Percentiles rank a stretch among this genome's conserved stretches.
phyloP scores from a whole-genome alignment of 768 basidiomycete genomes.

The Suillus ampliporus region DNA sequence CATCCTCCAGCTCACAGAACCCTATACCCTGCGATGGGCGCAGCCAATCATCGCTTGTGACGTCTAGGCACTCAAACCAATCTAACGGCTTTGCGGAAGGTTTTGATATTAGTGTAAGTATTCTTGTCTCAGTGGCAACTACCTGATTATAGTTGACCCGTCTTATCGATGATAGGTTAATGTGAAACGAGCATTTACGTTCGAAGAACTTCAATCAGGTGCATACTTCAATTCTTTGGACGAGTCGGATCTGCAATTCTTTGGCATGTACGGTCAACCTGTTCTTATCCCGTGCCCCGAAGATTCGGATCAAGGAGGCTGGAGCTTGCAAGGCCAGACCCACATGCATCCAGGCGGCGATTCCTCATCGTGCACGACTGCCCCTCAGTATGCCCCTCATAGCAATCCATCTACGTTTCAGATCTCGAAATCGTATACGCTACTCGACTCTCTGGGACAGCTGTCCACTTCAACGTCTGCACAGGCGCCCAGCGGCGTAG shows the following conservation, averaged over 20 bases:
- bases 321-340: slow-evolving; percentile 16
- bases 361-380: slow-evolving; percentile 4
- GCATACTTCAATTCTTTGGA: slow-evolving; percentile 35
- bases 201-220: slow-evolving; percentile 41
- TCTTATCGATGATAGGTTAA: slow-evolving; percentile 28
- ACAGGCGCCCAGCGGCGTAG: background rate
- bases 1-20: background rate
- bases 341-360: slow-evolving; percentile 10
- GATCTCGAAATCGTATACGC: slow-evolving; percentile 34
- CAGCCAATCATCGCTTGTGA: background rate
- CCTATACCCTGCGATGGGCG: background rate
- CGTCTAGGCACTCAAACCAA: slow-evolving; percentile 7
- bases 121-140: background rate
- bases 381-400: slow-evolving; percentile 12
- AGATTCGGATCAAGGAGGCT: slow-evolving; percentile 25
- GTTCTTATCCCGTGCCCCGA: slow-evolving; percentile 35
- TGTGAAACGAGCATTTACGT: slow-evolving; percentile 37
- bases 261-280: slow-evolving; percentile 37
- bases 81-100: slow-evolving; percentile 20
- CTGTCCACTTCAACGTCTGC: background rate
- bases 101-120: slow-evolving; percentile 31
- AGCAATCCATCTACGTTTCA: slow-evolving; percentile 12
- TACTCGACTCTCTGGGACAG: slow-evolving; percentile 35
- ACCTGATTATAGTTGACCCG: slow-evolving; percentile 4
- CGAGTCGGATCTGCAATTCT: slow-evolving; percentile 40